Conservation (phyloP, 257 asterid genomes). For the Solanum medicagineum region DNA sequence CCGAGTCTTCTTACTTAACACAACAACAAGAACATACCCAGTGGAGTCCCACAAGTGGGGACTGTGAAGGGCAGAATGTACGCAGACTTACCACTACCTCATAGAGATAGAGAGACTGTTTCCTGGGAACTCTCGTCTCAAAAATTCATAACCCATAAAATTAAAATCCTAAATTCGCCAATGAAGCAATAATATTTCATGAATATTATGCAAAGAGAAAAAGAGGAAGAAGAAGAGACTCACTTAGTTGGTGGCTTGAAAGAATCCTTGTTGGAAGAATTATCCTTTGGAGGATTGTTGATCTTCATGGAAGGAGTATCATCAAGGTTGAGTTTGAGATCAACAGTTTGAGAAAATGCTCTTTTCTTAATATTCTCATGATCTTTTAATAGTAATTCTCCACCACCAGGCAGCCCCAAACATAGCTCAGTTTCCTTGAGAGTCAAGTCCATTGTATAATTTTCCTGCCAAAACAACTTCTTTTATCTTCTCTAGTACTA, state of each 20-base stretch:
- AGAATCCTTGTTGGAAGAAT: slow-evolving; percentile 11
- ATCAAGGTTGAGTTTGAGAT: slow-evolving; percentile 40
- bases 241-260: slow-evolving; percentile 42
- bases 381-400: neutral
- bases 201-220: neutral
- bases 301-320: slow-evolving; percentile 6
- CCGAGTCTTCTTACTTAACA: too few species aligned
- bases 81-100: too few species aligned
- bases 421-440: slow-evolving; percentile 39
- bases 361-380: slow-evolving; percentile 16
- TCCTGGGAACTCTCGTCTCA: too few species aligned
- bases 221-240: neutral
- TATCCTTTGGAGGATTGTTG: slow-evolving; percentile 12
- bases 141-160: neutral
- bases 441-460: slow-evolving; percentile 10
- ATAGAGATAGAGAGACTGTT: too few species aligned
- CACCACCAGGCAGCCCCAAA: slow-evolving; percentile 42
- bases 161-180: neutral
- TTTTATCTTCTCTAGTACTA: neutral
- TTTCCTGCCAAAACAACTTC: neutral
- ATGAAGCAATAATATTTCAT: neutral
- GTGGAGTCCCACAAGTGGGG: too few species aligned
- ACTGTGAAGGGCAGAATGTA: too few species aligned
- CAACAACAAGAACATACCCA: too few species aligned
- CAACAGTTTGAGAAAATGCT: slow-evolving; percentile 38